Evolutionary conservation across 345 rosid species (phyloP), one percentile per base, ranked within the genome.

Genomic region (Pugionium dolabratum): DNA sequence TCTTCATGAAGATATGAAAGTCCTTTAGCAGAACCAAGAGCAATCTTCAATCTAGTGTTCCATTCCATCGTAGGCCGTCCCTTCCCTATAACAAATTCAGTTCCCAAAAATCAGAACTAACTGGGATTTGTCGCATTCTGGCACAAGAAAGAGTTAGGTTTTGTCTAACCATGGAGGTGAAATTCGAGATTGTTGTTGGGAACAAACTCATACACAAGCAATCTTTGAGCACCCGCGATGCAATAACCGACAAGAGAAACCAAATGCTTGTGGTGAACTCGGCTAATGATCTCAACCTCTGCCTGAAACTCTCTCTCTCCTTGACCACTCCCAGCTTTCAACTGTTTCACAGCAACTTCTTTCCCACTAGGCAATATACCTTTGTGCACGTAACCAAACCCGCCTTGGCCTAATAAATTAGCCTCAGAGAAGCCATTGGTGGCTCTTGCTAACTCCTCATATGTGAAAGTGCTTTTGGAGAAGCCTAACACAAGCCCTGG

Each of bases 1-100:
- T 93, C 98, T 87, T 93, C 98, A 52, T 93, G 98, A 62, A 93
- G 87, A 73, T 93, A 93, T 3, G 98, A 96, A 43, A 93, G 84
- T 61, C 98, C 98, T 77, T 81, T 93, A 2, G 97, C 96, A 73
- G 98, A 83, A 30, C 97, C 97, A 78, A 87, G 59, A 4, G 98
- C 96, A 67, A 92, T 87, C 78, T 66, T 87, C 64, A 84, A 70
- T 63, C 98, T 84, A 1, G 93, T 79, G 1, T 76, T 58, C 91
- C 91, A 92, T 54, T 83, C 88, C 91, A 89, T 86, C 3, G 82
- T 74, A n/a, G 95, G 97, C 2, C 82, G 79, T 46, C 83, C 91
- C 41, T 80, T 80, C 7, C 80, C 98, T 86, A 83, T 67, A 82
- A 65, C 11, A 43, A 47, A 59, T 40, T 45, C 51, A 48, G 44